phyloP scores from a whole-genome alignment of 495 filamentous ascomycete species.

The Bacidia gigantensis region DNA sequence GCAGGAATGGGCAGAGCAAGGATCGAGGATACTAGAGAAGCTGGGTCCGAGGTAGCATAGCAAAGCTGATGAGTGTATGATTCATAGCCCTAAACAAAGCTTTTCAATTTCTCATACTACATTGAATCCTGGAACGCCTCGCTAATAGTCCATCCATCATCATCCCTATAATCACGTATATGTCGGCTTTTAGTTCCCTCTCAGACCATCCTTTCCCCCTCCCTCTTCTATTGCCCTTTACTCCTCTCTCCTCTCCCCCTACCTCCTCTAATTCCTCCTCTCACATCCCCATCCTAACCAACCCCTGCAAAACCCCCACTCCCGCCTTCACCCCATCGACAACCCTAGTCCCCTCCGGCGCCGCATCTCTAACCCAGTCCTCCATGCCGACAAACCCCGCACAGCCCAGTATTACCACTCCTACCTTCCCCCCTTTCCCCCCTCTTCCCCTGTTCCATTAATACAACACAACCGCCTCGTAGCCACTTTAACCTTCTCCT shows the following conservation, averaged over 20 bases:
- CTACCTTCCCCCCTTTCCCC: conserved; percentile 32
- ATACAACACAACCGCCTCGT: conserved; percentile 24
- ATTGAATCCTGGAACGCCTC: too few relatives aligned
- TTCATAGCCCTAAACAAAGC: too few relatives aligned
- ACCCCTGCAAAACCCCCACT: conserved; percentile 43
- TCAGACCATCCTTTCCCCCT: too few relatives aligned
- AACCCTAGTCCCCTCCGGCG: conserved; percentile 34
- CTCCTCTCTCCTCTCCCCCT: not conserved
- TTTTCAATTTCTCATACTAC: too few relatives aligned
- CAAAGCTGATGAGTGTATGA: not conserved
- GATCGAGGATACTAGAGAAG: conserved; percentile 73
- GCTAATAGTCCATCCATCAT: too few relatives aligned
- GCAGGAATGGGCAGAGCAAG: conserved; percentile 92
- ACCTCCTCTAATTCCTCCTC: not conserved
- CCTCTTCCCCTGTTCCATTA: too few relatives aligned
- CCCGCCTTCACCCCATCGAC: conserved; percentile 34
- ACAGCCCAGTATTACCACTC: conserved; percentile 36
- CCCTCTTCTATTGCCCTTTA: not conserved
- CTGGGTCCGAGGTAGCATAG: conserved; percentile 58
- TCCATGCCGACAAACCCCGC: too few relatives aligned
- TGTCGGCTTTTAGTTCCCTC: conserved; percentile 9
- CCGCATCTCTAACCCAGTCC: too few relatives aligned
- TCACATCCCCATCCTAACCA: conserved; percentile 26
- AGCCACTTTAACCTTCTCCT: conserved; percentile 36
- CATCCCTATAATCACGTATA: too few relatives aligned